Evolutionary conservation across 2,329 filamentous ascomycete genomes (phyloP).

Genomic region (Fusarium brachygibbosum): DNA sequence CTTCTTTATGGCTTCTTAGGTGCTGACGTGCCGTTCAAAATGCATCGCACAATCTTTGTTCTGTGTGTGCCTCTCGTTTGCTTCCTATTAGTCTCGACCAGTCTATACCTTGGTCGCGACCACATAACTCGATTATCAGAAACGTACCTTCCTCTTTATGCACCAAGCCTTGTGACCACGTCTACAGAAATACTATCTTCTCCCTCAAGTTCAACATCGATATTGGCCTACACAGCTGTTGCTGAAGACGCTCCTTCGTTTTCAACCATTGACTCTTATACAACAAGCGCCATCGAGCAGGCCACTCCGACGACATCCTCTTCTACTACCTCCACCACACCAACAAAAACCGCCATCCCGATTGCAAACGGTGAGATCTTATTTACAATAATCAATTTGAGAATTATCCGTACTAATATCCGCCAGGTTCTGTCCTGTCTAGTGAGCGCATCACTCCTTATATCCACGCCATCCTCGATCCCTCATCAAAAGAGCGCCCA

Average conservation of each 20-base stretch:
- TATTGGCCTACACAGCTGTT: neutral
- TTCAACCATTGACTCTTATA: slow-evolving; percentile 4
- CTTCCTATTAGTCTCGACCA: slow-evolving; percentile 35
- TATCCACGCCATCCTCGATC: slow-evolving; percentile 51
- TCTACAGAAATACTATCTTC: slow-evolving; percentile 5
- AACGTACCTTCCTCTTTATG: slow-evolving; percentile 32
- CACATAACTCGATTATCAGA: slow-evolving; percentile 40
- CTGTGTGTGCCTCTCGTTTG: slow-evolving; percentile 36
- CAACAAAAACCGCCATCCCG: slow-evolving; percentile 8
- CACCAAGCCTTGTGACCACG: slow-evolving; percentile 1
- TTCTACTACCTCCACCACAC: neutral
- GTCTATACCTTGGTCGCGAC: slow-evolving; percentile 43
- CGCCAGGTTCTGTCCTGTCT: slow-evolving; percentile 53
- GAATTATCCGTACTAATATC: neutral
- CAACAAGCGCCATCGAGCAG: slow-evolving; percentile 9
- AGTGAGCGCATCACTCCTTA: slow-evolving; percentile 45
- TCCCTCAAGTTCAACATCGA: neutral
- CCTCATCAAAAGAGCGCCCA: slow-evolving; percentile 43
- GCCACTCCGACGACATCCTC: slow-evolving; percentile 2
- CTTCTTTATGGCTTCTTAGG: slow-evolving; percentile 2
- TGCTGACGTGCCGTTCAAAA: slow-evolving; percentile 19
- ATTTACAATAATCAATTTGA: accelerated
- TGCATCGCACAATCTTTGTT: slow-evolving; percentile 42
- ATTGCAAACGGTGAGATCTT: slow-evolving; percentile 13
- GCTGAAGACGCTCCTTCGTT: slow-evolving; percentile 11